phyloP scores from a whole-genome alignment of 2,329 filamentous ascomycete species.

The Phialophora expanda region DNA sequence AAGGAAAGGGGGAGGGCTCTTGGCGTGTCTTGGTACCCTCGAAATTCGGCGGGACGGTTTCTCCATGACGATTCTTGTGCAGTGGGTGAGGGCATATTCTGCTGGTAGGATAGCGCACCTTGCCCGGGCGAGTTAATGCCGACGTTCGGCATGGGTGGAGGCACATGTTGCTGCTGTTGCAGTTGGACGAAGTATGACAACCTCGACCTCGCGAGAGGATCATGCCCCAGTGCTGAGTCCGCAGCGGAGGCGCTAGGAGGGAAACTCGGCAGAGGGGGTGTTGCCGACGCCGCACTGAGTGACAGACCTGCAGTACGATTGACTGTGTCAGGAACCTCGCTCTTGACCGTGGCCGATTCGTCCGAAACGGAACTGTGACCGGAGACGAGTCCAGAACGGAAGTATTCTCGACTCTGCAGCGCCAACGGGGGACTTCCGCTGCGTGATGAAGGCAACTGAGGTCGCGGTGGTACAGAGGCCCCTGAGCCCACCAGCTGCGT shows the following conservation, averaged over 20 bases:
- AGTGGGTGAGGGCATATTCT: slow-evolving; percentile 24
- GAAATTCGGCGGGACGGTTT: slow-evolving; percentile 25
- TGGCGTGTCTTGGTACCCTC: slow-evolving; percentile 27
- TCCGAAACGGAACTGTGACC: slow-evolving; percentile 38
- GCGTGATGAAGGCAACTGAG: slow-evolving; percentile 31
- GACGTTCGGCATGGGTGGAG: slow-evolving; percentile 10
- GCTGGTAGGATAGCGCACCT: slow-evolving; percentile 11
- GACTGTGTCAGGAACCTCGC: slow-evolving; percentile 34
- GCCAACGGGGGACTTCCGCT: slow-evolving; percentile 31
- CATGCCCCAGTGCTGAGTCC: slow-evolving; percentile 23
- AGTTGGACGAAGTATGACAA: slow-evolving; percentile 26
- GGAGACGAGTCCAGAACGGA: slow-evolving; percentile 32
- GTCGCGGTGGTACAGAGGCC: slow-evolving; percentile 18
- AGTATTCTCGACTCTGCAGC: slow-evolving; percentile 28
- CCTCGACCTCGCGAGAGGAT: slow-evolving; percentile 25
- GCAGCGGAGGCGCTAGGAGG: slow-evolving; percentile 11
- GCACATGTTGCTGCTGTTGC: slow-evolving; percentile 18
- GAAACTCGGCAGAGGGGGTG: slow-evolving; percentile 30
- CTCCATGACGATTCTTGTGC: slow-evolving; percentile 32
- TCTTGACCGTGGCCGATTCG: slow-evolving; percentile 33
- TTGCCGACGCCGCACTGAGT: slow-evolving; percentile 26
- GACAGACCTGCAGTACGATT: slow-evolving; percentile 33
- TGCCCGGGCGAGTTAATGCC: slow-evolving; percentile 5
- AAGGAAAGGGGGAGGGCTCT: slow-evolving; percentile 22
- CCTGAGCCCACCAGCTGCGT: slow-evolving; percentile 15